These are phyloP conservation scores for Stemphylium vesicarium DNA, from an alignment of 2,329 filamentous ascomycete species.

Conservation along the genomic window DNA sequence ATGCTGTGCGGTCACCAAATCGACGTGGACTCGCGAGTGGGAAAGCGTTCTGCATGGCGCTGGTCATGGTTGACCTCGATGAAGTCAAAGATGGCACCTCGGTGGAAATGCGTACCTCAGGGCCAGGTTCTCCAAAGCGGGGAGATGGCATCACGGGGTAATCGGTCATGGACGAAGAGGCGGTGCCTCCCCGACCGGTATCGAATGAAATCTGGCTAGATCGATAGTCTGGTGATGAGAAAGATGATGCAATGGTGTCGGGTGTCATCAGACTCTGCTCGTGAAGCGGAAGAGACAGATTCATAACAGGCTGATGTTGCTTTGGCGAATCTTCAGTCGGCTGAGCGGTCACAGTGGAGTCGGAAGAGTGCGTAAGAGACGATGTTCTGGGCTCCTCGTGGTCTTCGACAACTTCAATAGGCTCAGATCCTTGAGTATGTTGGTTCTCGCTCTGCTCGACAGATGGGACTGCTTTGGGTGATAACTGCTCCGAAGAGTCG, in stretches of 20 bases:
- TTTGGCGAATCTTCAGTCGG: constrained; percentile 39
- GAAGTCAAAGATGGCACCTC: constrained; percentile 78
- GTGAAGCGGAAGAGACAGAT: constrained; percentile 47
- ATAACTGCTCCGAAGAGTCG: constrained; percentile 28
- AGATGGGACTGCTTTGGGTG: constrained; percentile 32
- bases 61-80: constrained; percentile 77
- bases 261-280: constrained; percentile 66
- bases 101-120: constrained; percentile 73
- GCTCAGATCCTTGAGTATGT: constrained; percentile 34
- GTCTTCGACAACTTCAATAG: constrained; percentile 54
- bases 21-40: constrained; percentile 52
- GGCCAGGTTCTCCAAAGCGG: constrained; percentile 75
- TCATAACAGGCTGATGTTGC: constrained; percentile 47
- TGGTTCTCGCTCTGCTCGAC: constrained; percentile 9
- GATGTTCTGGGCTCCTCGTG: constrained; percentile 57
- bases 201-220: constrained; percentile 71
- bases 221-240: constrained; percentile 68
- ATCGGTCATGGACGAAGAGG: constrained; percentile 75
- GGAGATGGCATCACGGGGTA: constrained; percentile 74
- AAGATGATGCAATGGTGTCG: constrained; percentile 64
- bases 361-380: constrained; percentile 57
- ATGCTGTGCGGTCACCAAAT: constrained; percentile 49
- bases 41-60: constrained; percentile 66
- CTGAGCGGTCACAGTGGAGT: constrained; percentile 54
- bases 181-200: constrained; percentile 74